These are phyloP conservation scores for Orbilia blumenaviensis DNA, from an alignment of 2,329 filamentous ascomycete species.

Conservation along the genomic window DNA sequence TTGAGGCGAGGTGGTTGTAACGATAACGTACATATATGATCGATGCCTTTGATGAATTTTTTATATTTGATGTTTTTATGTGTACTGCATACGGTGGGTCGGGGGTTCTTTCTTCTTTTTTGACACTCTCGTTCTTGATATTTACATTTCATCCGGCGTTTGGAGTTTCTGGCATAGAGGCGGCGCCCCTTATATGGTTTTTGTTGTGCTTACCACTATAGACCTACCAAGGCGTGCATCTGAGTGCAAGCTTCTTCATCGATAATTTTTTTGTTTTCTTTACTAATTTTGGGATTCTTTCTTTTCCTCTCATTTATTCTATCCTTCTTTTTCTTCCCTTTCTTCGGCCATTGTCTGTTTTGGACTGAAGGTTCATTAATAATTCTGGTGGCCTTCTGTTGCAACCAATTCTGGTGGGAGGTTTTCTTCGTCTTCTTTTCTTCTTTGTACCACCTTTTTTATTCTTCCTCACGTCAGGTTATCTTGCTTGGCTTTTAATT, in stretches of 20 bases:
- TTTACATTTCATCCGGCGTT: constrained; percentile 22
- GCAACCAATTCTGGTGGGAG: background rate
- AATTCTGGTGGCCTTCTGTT: background rate
- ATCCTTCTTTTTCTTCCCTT: background rate
- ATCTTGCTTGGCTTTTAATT: background rate
- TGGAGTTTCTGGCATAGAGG: constrained; percentile 46
- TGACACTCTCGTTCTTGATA: background rate
- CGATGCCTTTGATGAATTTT: background rate
- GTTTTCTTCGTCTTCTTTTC: background rate
- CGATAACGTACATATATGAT: too few species aligned
- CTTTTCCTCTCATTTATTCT: background rate
- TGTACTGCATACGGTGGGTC: background rate
- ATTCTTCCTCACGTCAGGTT: too few species aligned
- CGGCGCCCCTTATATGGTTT: constrained; percentile 8
- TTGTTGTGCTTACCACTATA: background rate
- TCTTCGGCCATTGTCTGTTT: background rate
- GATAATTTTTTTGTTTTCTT: background rate
- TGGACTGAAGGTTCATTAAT: background rate
- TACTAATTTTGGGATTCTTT: background rate
- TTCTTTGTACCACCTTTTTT: background rate
- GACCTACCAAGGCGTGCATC: constrained; percentile 12
- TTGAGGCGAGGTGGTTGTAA: too few species aligned
- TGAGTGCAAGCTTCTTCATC: background rate
- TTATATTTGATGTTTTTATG: background rate
- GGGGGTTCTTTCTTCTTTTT: background rate